Conservation (phyloP, 768 basidiomycete genomes). For the Coprinopsis marcescibilis region DNA sequence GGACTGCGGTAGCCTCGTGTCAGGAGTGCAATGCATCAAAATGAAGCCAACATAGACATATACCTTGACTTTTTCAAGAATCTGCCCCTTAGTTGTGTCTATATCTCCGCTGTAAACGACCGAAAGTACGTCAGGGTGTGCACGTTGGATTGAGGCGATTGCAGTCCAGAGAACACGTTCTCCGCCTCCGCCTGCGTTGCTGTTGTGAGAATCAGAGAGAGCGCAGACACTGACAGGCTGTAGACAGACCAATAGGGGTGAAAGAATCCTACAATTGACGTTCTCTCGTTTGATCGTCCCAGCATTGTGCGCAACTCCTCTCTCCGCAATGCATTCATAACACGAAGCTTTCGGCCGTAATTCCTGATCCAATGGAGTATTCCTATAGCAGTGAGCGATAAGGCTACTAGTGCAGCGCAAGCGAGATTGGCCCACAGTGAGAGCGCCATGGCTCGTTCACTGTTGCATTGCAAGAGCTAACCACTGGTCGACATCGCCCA, state of each 20-base stretch:
- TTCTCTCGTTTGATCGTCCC: too few relatives aligned
- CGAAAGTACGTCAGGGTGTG: conserved; percentile 57
- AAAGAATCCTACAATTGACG: conserved; percentile 75
- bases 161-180: conserved; percentile 96
- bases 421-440: too few relatives aligned
- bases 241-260: conserved; percentile 93
- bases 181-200: conserved; percentile 96
- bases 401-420: too few relatives aligned
- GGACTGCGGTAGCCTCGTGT: conserved; percentile 34
- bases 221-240: conserved; percentile 1
- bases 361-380: too few relatives aligned
- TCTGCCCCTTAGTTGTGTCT: conserved; percentile 72
- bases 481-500: too few relatives aligned
- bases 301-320: too few relatives aligned
- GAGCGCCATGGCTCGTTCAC: too few relatives aligned
- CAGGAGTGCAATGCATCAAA: background rate
- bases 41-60: too few relatives aligned
- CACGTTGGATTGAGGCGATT: conserved; percentile 66
- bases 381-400: too few relatives aligned
- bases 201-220: conserved; percentile 31
- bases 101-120: conserved; percentile 89
- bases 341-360: too few relatives aligned
- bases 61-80: conserved; percentile 79
- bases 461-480: too few relatives aligned
- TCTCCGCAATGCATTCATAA: too few relatives aligned